Base-by-base conservation (phyloP, 345 rosid genomes). In the Nasturtium officinale region DNA sequence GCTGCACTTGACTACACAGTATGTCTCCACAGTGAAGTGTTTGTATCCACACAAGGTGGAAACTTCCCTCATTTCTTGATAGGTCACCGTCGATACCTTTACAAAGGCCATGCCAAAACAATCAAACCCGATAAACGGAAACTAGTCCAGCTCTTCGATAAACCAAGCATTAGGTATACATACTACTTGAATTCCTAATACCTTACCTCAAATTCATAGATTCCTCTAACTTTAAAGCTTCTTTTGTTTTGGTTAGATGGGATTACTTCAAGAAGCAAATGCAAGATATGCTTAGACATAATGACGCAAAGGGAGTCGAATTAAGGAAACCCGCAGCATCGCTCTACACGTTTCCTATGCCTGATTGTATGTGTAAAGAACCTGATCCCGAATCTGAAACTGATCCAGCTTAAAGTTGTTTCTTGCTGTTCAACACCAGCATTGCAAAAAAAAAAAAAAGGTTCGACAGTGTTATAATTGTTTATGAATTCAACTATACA, bases 21-120 rank as follows among this genome's bases (percentile, higher is more conserved):
- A 77, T 91, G 99, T 81, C 89, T 95, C 80, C 89, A 88, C 77
- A 95, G 97, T 51, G 96, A 89, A 82, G 99, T 87, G 60, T 91
- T 94, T 81, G 93, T 89, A 80, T 89, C 97, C 9, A 91, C 99
- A 18, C 99, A 91, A 87, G 99, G 99, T 63, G 99, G 99, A 68
- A 95, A 95, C 63, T 95, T 89, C 71, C 99, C 99, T 10, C 98
- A 91, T 81, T 94, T 94, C 85, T 85, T 94, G 78, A 89, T 86
- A 80, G 98, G 98, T 71, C 98, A 91, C 61, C 83, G 98, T 59
- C 96, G 93, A 2, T 91, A 89, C 80, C 83, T 89, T 68, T 86
- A 82, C 79, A 89, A 91, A 80, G 98, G 98, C 50, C 98, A 94
- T 60, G 87, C 97, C 0, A 85, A 89, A 82, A 94, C 98, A 5